Evolutionary conservation across 1,284 basidiomycete genomes (phyloP).

Genomic region (Rhizopogon parksii): DNA sequence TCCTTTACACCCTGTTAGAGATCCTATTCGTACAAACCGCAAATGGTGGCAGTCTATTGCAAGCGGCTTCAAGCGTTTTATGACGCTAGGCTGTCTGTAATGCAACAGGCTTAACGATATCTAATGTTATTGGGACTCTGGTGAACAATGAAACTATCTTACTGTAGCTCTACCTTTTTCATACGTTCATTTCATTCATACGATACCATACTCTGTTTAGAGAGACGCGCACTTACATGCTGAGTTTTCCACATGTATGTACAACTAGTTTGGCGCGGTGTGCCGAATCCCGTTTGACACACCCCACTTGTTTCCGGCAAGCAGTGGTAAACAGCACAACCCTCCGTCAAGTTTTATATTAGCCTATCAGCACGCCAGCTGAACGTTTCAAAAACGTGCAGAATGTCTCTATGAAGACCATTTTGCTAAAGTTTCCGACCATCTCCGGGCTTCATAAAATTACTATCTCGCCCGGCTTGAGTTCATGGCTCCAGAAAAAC

Average conservation of each 20-base stretch:
- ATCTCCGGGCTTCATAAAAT: slow-evolving; percentile 1
- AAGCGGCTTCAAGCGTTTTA: not conserved
- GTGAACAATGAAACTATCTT: slow-evolving; percentile 1
- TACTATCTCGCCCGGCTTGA: not conserved
- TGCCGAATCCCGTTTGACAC: slow-evolving; percentile 3
- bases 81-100: not conserved
- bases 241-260: not conserved
- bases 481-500: slow-evolving; percentile 15
- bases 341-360: not conserved
- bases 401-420: slow-evolving; percentile 24
- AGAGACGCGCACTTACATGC: not conserved
- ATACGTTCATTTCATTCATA: not conserved
- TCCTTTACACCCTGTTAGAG: not conserved
- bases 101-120: not conserved
- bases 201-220: not conserved
- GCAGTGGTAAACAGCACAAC: slow-evolving; percentile 27
- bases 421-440: not conserved
- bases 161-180: not conserved
- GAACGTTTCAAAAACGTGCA: slow-evolving; percentile 6
- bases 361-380: slow-evolving; percentile 15
- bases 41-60: not conserved
- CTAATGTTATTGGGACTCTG: slow-evolving; percentile 3
- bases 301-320: slow-evolving; percentile 17
- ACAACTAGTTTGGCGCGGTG: not conserved
- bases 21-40: not conserved